Percentiles rank a stretch among this genome's conserved stretches.
These are phyloP conservation scores for Sanghuangporus weigelae DNA, from an alignment of 1,284 basidiomycete species.

Conservation along the genomic window DNA sequence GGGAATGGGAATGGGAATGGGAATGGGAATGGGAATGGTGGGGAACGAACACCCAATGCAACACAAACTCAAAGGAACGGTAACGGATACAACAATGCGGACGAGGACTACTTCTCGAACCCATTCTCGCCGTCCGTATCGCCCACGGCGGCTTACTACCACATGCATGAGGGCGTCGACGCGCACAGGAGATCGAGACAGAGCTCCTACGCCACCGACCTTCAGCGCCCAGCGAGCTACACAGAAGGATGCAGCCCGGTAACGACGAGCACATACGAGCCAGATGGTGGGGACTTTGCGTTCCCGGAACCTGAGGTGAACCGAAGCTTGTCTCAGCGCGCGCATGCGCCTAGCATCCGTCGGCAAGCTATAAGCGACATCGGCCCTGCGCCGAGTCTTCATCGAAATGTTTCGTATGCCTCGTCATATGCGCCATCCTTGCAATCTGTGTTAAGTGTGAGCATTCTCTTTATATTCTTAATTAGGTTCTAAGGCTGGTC, in stretches of 20 bases:
- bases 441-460: not conserved
- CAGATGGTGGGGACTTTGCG: slow-evolving; percentile 1
- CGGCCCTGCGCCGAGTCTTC: slow-evolving; percentile 5
- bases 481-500: not conserved
- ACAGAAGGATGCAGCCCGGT: not conserved
- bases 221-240: slow-evolving; percentile 9
- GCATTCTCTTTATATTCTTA: not conserved
- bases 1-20: not conserved
- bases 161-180: not conserved
- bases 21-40: not conserved
- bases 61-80: not conserved
- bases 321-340: slow-evolving; percentile 16
- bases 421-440: slow-evolving; percentile 15
- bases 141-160: not conserved
- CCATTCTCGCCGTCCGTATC: slow-evolving; percentile 9
- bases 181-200: not conserved
- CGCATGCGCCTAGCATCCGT: not conserved
- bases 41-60: not conserved
- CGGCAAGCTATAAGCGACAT: slow-evolving; percentile 9
- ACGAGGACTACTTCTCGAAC: slow-evolving; percentile 1
- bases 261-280: slow-evolving; percentile 12
- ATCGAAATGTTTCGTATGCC: slow-evolving; percentile 5
- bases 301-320: slow-evolving; percentile 20
- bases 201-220: not conserved
- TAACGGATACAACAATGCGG: not conserved